These are phyloP conservation scores for Aspergillus egyptiacus DNA, from an alignment of 495 filamentous ascomycete species.

Conservation along the genomic window DNA sequence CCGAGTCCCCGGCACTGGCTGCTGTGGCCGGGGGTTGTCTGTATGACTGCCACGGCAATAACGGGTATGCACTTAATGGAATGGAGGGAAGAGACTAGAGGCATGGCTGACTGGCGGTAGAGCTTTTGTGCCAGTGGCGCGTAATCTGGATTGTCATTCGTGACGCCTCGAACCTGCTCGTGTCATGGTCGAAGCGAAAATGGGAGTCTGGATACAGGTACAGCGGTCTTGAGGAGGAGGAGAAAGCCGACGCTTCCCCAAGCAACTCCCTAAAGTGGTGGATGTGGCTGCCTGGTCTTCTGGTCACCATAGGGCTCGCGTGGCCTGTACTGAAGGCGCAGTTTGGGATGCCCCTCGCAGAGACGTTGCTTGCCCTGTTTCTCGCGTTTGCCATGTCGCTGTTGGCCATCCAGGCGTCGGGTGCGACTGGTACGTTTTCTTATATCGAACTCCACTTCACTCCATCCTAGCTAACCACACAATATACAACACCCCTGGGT, in stretches of 20 bases:
- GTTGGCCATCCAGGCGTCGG: conserved; percentile 3
- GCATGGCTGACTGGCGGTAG: too few relatives aligned
- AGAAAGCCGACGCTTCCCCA: background rate
- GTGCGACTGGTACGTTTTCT: background rate
- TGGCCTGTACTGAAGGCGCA: background rate
- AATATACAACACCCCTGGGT: background rate
- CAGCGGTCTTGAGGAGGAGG: background rate
- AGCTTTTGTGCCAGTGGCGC: conserved; percentile 2
- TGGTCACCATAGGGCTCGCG: background rate
- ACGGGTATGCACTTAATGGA: background rate
- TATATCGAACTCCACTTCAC: background rate
- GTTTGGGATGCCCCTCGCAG: background rate
- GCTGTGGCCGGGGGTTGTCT: conserved; percentile 4
- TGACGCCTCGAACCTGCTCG: background rate
- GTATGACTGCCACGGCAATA: conserved; percentile 1
- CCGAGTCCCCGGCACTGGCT: conserved; percentile 6
- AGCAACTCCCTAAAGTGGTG: background rate
- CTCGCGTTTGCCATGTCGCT: conserved; percentile 1
- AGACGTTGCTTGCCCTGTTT: background rate
- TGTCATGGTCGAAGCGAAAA: background rate
- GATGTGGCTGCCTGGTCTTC: conserved; percentile 4
- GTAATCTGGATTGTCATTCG: background rate
- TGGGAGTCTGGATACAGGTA: background rate
- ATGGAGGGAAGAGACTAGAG: too few relatives aligned
- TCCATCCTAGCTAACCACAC: background rate